phyloP scores from a whole-genome alignment of 2,329 filamentous ascomycete species.

The Cryphonectria japonica region DNA sequence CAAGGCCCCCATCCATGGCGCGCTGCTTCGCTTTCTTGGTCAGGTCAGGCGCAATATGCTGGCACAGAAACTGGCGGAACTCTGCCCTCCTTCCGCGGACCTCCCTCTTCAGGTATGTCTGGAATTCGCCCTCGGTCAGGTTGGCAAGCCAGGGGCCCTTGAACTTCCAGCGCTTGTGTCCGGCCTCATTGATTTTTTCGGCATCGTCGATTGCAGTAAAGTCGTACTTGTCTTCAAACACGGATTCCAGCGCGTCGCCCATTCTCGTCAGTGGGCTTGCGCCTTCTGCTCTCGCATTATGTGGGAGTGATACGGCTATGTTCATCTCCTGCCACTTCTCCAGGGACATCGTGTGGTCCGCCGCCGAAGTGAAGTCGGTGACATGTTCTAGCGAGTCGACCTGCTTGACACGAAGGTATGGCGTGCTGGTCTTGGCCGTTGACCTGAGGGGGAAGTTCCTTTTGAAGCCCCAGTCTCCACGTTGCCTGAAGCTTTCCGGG shows the following conservation, averaged over 20 bases:
- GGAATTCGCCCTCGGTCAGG: constrained; percentile 64
- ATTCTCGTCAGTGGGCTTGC: constrained; percentile 7
- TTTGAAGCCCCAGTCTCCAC: constrained; percentile 94
- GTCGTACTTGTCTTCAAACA: constrained; percentile 64
- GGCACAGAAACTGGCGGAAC: constrained; percentile 59
- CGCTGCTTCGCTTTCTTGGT: constrained; percentile 43
- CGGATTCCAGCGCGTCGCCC: constrained; percentile 48
- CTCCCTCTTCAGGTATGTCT: constrained; percentile 55
- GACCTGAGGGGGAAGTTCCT: constrained; percentile 77
- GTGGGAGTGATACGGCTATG: constrained; percentile 67
- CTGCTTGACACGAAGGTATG: constrained; percentile 74
- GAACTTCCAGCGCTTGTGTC: constrained; percentile 67
- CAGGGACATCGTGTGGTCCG: constrained; percentile 79
- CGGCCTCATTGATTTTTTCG: constrained; percentile 39
- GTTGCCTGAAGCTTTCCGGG: constrained; percentile 69
- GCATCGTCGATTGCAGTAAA: constrained; percentile 47
- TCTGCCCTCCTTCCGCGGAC: constrained; percentile 57
- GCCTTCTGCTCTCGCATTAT: not conserved
- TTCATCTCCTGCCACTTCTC: constrained; percentile 85
- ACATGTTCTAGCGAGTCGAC: constrained; percentile 86
- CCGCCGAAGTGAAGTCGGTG: constrained; percentile 84
- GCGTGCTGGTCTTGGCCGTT: constrained; percentile 72
- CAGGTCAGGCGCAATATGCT: constrained; percentile 51
- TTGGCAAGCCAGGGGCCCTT: constrained; percentile 68
- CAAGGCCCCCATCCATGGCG: constrained; percentile 45